Evolutionary conservation across 2,329 filamentous ascomycete genomes (phyloP), one percentile per base, ranked within the genome.

Genomic region (Pseudopyricularia cyperi): DNA sequence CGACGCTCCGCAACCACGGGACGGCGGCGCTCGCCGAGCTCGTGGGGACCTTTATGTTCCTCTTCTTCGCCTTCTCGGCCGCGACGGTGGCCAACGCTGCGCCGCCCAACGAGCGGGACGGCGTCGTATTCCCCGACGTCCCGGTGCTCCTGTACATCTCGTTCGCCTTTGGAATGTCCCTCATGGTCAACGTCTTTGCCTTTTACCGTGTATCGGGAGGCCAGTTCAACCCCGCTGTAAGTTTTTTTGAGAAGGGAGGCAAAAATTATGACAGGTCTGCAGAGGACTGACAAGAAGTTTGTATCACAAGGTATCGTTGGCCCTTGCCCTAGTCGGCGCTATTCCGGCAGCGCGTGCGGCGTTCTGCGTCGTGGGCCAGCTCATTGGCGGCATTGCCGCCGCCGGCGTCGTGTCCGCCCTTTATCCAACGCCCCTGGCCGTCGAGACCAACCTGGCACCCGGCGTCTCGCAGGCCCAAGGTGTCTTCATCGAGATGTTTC

Each of bases 401-500:
- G 75, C 39, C 0, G 79, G 72, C 17, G 70, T 84, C 1, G 73
- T 78, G 1, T 70, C 73, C 33, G 75, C 69, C 1, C 66, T 85
- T 4, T 70, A 83, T n/a, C 80, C 81, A 0, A 79, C 76, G 1
- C 65, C 69, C 2, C 55, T 61, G 19, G 68, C 70, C 6, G 79
- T 82, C 5, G 67, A 67, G 48, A 85, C 81, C n/a, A 67, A 68
- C 4, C 70, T 85, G 3, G 70, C 71, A 2, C 68, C 69, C 11
- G 74, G 72, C 12, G 69, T 75, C 4, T 76, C 67, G 53, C 67
- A 73, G 9, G 69, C 69, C 0, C 80, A 79, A 54, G 82, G 82
- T 7, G 67, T 85, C 39, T 83, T 85, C 60, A 74, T 85, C 48
- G 82, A 85, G 63, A 75, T 82, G 68, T 81, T 85, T 58, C 69